Evolutionary conservation across 2,329 filamentous ascomycete species (phyloP).

Genomic region (Zelopaecilomyces penicillatus): DNA sequence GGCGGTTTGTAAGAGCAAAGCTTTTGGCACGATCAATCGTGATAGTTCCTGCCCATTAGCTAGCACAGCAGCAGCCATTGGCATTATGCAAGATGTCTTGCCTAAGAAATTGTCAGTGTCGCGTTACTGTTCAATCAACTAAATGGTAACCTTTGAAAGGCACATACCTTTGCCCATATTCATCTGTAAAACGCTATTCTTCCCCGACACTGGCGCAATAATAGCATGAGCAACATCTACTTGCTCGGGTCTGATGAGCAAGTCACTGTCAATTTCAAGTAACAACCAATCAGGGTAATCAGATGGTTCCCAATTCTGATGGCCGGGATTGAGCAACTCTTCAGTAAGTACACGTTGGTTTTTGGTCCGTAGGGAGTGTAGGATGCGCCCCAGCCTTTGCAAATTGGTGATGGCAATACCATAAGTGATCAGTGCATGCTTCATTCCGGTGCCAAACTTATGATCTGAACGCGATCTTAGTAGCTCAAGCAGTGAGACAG

Average conservation of each 20-base stretch:
- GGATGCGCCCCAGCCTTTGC: slow-evolving; percentile 2
- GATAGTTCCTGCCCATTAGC: slow-evolving; percentile 38
- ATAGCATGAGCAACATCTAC: slow-evolving; percentile 54
- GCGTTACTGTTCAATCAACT: no score
- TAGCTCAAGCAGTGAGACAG: slow-evolving; percentile 30
- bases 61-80: slow-evolving; percentile 38
- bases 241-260: slow-evolving; percentile 55
- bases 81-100: slow-evolving; percentile 50
- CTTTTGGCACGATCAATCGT: slow-evolving; percentile 47
- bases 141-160: background rate
- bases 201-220: slow-evolving; percentile 40
- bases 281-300: slow-evolving; percentile 55
- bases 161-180: slow-evolving; percentile 54
- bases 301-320: slow-evolving; percentile 48
- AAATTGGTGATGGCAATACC: slow-evolving; percentile 32
- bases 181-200: slow-evolving; percentile 55
- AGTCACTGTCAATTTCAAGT: slow-evolving; percentile 56
- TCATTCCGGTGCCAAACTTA: slow-evolving; percentile 26
- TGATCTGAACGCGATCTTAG: slow-evolving; percentile 22
- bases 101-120: slow-evolving; percentile 23
- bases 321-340: slow-evolving; percentile 17
- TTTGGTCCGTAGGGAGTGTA: background rate
- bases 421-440: slow-evolving; percentile 32
- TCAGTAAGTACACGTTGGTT: background rate
- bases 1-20: slow-evolving; percentile 48